phyloP scores from a whole-genome alignment of 2,329 filamentous ascomycete genomes.

The Arthrinium phaeospermum region DNA sequence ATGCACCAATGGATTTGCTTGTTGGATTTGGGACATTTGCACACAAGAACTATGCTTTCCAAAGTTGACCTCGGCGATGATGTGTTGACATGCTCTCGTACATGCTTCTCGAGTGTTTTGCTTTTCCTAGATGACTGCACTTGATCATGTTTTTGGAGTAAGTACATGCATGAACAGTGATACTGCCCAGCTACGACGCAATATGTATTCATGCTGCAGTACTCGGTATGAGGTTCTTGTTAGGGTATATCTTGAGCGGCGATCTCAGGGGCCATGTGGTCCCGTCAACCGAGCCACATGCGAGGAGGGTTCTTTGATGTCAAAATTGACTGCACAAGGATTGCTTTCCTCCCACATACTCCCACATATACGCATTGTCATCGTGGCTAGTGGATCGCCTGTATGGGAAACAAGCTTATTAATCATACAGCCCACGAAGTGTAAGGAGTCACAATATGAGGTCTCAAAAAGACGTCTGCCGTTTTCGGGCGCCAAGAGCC shows the following conservation, averaged over 20 bases:
- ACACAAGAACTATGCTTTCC: background rate
- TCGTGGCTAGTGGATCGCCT: background rate
- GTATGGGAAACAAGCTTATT: too few relatives aligned
- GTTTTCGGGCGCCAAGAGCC: background rate
- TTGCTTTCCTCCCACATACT: background rate
- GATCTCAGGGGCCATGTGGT: background rate
- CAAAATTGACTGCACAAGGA: background rate
- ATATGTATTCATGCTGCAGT: too few relatives aligned
- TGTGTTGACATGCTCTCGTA: too few relatives aligned
- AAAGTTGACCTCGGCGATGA: background rate
- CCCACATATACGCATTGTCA: background rate
- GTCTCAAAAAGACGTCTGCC: background rate
- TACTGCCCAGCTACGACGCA: too few relatives aligned
- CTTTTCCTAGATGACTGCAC: too few relatives aligned
- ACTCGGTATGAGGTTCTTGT: too few relatives aligned
- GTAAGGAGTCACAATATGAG: background rate
- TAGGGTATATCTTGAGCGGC: background rate
- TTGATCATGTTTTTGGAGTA: too few relatives aligned
- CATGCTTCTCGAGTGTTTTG: too few relatives aligned
- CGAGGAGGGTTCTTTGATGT: background rate
- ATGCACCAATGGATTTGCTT: slow-evolving; percentile 11
- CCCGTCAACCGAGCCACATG: background rate
- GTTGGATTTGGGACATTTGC: background rate
- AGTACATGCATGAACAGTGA: too few relatives aligned
- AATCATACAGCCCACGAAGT: background rate